Evolutionary conservation across 73 alveolate genomes (phyloP), one percentile per base, ranked within the genome.

Genomic region (Urostyla sp.): DNA sequence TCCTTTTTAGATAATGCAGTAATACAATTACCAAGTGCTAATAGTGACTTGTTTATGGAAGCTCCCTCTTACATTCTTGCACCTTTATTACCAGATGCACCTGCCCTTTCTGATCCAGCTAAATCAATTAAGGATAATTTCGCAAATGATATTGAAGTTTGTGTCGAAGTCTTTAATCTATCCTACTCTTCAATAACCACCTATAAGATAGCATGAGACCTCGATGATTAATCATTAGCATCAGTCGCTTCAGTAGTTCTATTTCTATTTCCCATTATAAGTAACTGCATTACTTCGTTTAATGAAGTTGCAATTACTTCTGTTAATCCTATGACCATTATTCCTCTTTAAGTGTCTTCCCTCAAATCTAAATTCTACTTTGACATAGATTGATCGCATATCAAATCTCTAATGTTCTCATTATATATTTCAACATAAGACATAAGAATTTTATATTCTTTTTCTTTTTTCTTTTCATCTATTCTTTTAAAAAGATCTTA

Each of bases 71-170:
- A 50, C 79, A 87, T 87, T 67, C 98, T 92, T 49, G 74, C 84
- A 3, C 94, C 95, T 35, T 69, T 86, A 49, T 92, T 75, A 5
- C 50, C 78, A 0, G 95, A 74, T 13, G 61, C 44, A 23, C 79
- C 44, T 6, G 92, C 96, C 85, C 98, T 83, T 85, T 97, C 99
- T 32, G 97, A 90, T 26, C 99, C 99, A 0, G 99, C 99, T 57
- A 96, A 77, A 84, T 96, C 99, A 13, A 96, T 97, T 56, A 96
- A 76, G 16, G 90, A 87, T 8, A 96, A 76, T 50, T 95, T 96
- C 30, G 96, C 91, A 26, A 83, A 52, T 32, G 56, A 35, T 0
- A 83, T 48, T 43, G 73, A 56, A 21, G 92, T 63, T 30, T 84
- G 74, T 1, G 86, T 84, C 15, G 88, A 87, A 36, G 54, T 75